Percentiles rank a stretch among this genome's conserved stretches.
Evolutionary conservation across 169 alveolate genomes (phyloP).

Genomic region (Perkinsus olseni): DNA sequence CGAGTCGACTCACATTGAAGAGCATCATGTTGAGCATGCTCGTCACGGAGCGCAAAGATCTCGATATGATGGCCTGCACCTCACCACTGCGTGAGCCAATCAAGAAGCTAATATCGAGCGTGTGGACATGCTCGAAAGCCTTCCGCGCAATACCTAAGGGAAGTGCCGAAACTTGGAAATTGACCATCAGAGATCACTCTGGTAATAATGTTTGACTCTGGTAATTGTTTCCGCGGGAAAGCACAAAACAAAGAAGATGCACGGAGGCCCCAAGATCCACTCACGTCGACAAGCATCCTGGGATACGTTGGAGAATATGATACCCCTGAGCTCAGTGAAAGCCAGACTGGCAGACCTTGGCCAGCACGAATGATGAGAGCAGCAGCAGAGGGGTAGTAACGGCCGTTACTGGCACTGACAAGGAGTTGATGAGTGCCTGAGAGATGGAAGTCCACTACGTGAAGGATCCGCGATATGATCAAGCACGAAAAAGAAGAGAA

Average conservation of each 20-base stretch:
- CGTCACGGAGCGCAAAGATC: slow-evolving; percentile 27
- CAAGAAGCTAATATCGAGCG: slow-evolving; percentile 16
- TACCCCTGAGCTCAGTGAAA: neutral
- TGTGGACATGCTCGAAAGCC: slow-evolving; percentile 33
- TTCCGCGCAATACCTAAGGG: slow-evolving; percentile 16
- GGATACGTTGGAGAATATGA: neutral
- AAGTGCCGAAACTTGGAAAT: neutral
- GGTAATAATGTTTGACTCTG: no score
- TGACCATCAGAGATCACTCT: no score
- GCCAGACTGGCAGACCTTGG: neutral
- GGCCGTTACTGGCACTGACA: neutral
- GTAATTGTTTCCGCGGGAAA: no score
- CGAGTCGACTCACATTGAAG: neutral
- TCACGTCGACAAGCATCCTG: slow-evolving; percentile 4
- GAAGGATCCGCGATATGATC: no score
- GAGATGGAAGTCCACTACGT: neutral
- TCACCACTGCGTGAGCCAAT: slow-evolving; percentile 29
- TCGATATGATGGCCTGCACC: slow-evolving; percentile 24
- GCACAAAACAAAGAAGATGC: no score
- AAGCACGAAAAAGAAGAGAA: no score
- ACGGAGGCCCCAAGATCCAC: neutral
- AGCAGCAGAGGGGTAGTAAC: neutral
- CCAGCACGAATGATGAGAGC: slow-evolving; percentile 9
- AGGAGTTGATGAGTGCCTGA: neutral
- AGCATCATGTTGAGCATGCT: slow-evolving; percentile 29